These are phyloP conservation scores for Sapria himalayana DNA, from an alignment of 345 rosid species.

Conservation along the genomic window DNA sequence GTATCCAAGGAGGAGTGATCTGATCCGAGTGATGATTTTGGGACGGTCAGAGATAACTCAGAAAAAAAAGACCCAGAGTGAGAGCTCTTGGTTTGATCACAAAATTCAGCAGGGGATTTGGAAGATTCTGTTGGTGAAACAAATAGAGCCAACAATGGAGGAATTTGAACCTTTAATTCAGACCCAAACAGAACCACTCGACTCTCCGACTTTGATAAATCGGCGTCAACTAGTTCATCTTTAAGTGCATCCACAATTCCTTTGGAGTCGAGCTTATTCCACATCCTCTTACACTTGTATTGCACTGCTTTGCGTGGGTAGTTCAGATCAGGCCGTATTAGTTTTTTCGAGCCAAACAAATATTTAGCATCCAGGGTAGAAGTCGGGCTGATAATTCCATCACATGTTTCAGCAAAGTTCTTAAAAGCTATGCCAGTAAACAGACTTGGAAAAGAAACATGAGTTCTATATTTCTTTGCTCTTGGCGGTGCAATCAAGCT, in stretches of 20 bases:
- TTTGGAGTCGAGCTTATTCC: constrained; percentile 31
- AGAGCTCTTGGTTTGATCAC: constrained; percentile 38
- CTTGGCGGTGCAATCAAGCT: constrained; percentile 14
- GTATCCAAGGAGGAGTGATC: constrained; percentile 13
- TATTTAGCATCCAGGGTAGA: constrained; percentile 71
- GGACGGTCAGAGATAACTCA: constrained; percentile 7
- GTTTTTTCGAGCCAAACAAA: constrained; percentile 39
- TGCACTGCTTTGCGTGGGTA: constrained; percentile 14
- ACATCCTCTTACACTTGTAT: constrained; percentile 19
- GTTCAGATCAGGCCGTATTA: constrained; percentile 29
- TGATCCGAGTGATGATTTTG: constrained; percentile 16
- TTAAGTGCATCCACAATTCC: constrained; percentile 39
- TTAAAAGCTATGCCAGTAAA: constrained; percentile 38
- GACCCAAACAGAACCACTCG: constrained; percentile 56
- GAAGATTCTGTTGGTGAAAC: constrained; percentile 24
- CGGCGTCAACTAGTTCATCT: constrained; percentile 16
- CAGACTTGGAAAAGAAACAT: constrained; percentile 41
- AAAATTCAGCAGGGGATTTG: constrained; percentile 37
- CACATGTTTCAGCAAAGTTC: constrained; percentile 27
- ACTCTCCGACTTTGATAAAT: constrained; percentile 25
- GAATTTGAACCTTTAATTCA: constrained; percentile 58
- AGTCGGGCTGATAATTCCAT: constrained; percentile 53
- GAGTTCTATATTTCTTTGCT: constrained; percentile 21
- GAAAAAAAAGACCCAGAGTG: constrained; percentile 18
- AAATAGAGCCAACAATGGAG: constrained; percentile 16